A percentile compares a stretch with the other conserved stretches of the same genome.
phyloP scores from a whole-genome alignment of 2,329 filamentous ascomycete genomes.

The Magnaporthiopsis rhizophila region DNA sequence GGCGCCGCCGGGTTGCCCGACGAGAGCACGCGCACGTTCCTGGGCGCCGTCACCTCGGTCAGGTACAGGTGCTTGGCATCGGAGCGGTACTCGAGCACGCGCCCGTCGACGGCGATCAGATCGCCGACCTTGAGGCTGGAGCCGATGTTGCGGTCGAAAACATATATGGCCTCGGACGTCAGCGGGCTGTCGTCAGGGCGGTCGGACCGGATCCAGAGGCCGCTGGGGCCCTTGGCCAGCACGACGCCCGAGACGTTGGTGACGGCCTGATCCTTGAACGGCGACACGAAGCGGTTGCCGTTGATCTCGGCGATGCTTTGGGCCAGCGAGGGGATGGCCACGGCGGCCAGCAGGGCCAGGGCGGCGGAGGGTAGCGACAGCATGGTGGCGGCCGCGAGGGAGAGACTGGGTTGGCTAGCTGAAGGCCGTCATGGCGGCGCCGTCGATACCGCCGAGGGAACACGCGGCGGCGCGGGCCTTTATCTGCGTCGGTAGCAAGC shows the following conservation, averaged over 20 bases:
- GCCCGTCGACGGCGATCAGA: constrained; percentile 50
- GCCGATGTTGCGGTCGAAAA: constrained; percentile 47
- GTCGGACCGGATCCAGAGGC: constrained; percentile 58
- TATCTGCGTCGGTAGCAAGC: too few relatives aligned
- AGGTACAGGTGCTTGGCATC: constrained; percentile 41
- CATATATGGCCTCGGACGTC: constrained; percentile 59
- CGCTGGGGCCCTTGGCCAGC: constrained; percentile 54
- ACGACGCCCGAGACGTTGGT: constrained; percentile 56
- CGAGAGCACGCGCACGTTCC: constrained; percentile 4
- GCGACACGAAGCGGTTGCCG: constrained; percentile 55
- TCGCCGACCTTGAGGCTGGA: constrained; percentile 51
- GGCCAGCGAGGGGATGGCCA: constrained; percentile 16
- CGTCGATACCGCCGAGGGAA: too few relatives aligned
- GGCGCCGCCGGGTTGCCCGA: constrained; percentile 23
- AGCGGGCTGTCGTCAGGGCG: constrained; percentile 43
- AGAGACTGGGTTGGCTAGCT: constrained; percentile 3
- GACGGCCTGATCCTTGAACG: constrained; percentile 46
- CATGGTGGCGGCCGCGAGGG: constrained; percentile 15
- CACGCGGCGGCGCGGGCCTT: too few relatives aligned
- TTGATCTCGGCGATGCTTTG: constrained; percentile 56
- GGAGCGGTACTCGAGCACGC: constrained; percentile 48
- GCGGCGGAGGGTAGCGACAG: not conserved
- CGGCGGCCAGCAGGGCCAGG: constrained; percentile 2
- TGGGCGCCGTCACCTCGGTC: constrained; percentile 43
- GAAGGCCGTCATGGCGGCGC: not conserved